phyloP scores from a whole-genome alignment of 768 basidiomycete species.

The Lactifluus subvellereus region DNA sequence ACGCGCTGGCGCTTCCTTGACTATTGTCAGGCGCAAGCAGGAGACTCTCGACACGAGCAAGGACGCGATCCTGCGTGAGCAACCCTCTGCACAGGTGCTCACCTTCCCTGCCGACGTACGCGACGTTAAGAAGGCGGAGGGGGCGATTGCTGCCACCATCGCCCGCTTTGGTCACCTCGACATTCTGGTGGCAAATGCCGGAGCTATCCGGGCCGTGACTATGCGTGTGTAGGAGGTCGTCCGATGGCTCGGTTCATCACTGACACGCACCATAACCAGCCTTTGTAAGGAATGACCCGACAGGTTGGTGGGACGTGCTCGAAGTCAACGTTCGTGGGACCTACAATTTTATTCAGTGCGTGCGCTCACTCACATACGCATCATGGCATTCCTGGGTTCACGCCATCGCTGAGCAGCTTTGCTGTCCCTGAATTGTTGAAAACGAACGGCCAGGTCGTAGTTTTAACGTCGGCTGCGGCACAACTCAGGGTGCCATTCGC shows the following conservation, averaged over 20 bases:
- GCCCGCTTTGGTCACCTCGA: slow-evolving; percentile 9
- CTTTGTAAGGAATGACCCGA: slow-evolving; percentile 5
- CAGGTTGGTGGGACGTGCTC: slow-evolving; percentile 13
- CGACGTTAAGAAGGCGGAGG: background rate
- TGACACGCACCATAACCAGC: background rate
- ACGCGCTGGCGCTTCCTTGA: slow-evolving; percentile 21
- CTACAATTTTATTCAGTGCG: slow-evolving; percentile 12
- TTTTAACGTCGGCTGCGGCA: background rate
- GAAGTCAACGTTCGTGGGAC: slow-evolving; percentile 18
- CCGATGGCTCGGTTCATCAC: background rate
- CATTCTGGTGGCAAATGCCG: slow-evolving; percentile 19
- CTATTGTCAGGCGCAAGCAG: slow-evolving; percentile 13
- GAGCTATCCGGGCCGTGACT: background rate
- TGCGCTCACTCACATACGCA: background rate
- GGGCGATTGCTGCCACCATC: background rate
- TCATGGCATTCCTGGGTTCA: no score
- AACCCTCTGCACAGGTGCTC: background rate
- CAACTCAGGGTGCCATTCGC: background rate
- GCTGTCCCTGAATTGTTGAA: slow-evolving; percentile 11
- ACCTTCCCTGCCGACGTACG: slow-evolving; percentile 12
- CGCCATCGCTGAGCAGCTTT: background rate
- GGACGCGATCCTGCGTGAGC: background rate
- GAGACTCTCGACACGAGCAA: slow-evolving; percentile 1
- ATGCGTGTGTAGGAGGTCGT: background rate
- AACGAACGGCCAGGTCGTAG: slow-evolving; percentile 4